These are phyloP conservation scores for Paraphysoderma sedebokerense DNA, from an alignment of 371 early-diverging fungal species.

Conservation along the genomic window DNA sequence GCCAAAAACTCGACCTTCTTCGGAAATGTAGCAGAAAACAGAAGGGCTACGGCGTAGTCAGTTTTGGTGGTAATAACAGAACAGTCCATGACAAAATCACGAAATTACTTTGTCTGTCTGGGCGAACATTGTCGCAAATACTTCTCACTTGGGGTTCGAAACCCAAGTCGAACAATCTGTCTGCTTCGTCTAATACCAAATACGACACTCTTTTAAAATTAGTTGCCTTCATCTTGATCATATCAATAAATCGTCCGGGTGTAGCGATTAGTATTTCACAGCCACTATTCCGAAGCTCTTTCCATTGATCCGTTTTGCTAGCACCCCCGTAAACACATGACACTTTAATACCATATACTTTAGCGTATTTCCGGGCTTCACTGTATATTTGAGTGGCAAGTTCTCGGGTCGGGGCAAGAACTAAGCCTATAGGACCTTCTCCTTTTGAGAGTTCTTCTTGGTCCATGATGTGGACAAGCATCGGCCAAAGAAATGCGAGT, in stretches of 20 bases:
- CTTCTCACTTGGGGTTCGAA: slow-evolving; percentile 9
- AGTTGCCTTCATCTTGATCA: slow-evolving; percentile 29
- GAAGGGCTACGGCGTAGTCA: slow-evolving; percentile 12
- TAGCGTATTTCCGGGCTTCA: slow-evolving; percentile 62
- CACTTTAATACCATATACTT: slow-evolving; percentile 41
- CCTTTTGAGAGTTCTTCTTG: slow-evolving; percentile 45
- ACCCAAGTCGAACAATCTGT: slow-evolving; percentile 28
- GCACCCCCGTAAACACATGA: slow-evolving; percentile 83
- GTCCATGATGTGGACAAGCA: slow-evolving; percentile 75
- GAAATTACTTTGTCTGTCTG: slow-evolving; percentile 47
- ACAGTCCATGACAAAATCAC: not conserved
- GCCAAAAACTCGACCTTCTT: slow-evolving; percentile 10
- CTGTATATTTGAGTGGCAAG: slow-evolving; percentile 73
- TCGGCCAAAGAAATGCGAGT: slow-evolving; percentile 57
- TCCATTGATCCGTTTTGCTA: slow-evolving; percentile 72
- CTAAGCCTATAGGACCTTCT: slow-evolving; percentile 53
- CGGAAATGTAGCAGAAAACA: slow-evolving; percentile 41
- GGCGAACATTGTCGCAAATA: slow-evolving; percentile 32
- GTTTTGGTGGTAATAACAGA: not conserved
- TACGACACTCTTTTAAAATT: slow-evolving; percentile 25
- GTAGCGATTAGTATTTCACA: slow-evolving; percentile 84
- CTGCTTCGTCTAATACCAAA: slow-evolving; percentile 45
- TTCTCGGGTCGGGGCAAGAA: slow-evolving; percentile 78
- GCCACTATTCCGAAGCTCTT: slow-evolving; percentile 57
- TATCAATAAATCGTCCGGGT: slow-evolving; percentile 51